phyloP scores from a whole-genome alignment of 1,284 basidiomycete genomes.

The Malassezia japonica region DNA sequence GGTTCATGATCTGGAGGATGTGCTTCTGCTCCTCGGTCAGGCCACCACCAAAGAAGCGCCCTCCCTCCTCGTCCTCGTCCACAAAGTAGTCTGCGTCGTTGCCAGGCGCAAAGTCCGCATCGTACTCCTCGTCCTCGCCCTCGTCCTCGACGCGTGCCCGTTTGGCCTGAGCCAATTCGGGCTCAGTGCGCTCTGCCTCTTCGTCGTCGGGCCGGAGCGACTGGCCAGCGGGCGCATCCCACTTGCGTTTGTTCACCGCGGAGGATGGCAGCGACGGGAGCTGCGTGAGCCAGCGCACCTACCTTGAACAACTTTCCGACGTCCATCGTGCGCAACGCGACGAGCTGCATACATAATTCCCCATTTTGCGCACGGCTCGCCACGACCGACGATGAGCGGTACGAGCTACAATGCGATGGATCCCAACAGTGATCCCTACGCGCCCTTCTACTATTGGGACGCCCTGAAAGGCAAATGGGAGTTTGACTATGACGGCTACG shows the following conservation, averaged over 20 bases:
- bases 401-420: conserved; percentile 8
- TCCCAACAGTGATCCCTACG: conserved; percentile 32
- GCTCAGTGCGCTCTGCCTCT: conserved; percentile 6
- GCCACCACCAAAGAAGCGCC: conserved; percentile 43
- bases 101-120: neutral
- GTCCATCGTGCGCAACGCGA: conserved; percentile 24
- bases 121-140: conserved; percentile 15
- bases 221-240: conserved; percentile 23
- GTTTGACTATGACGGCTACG: conserved; percentile 45
- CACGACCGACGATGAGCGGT: conserved; percentile 1
- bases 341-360: neutral
- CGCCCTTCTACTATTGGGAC: conserved; percentile 48
- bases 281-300: conserved; percentile 11
- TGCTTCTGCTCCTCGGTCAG: conserved; percentile 37
- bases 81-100: conserved; percentile 6
- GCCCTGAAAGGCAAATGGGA: conserved; percentile 33
- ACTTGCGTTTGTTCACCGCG: conserved; percentile 41
- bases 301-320: conserved; percentile 45
- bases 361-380: neutral
- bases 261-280: conserved; percentile 38
- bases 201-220: conserved; percentile 12
- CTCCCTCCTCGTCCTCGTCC: conserved; percentile 40
- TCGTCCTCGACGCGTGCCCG: conserved; percentile 20
- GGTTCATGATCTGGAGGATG: conserved; percentile 43
- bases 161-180: conserved; percentile 8